A percentile compares a stretch with the other conserved stretches of the same genome.
Conservation (phyloP, 2,329 filamentous ascomycete genomes). For the Ophiostoma sp. region DNA sequence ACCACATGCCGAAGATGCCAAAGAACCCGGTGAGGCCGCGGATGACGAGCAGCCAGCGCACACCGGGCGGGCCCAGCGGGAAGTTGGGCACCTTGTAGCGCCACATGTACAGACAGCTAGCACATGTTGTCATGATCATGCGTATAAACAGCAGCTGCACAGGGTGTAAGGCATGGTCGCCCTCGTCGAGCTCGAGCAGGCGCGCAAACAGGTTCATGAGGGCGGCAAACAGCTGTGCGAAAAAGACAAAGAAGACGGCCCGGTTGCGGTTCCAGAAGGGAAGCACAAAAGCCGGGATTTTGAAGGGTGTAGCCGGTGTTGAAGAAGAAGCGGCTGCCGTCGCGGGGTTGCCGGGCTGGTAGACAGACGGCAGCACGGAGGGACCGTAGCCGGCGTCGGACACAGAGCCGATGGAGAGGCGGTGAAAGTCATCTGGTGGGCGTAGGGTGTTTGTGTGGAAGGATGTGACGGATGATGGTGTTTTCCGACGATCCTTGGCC, state of each 20-base stretch:
- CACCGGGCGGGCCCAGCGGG: constrained; percentile 61
- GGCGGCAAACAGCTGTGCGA: constrained; percentile 74
- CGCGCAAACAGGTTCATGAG: constrained; percentile 81
- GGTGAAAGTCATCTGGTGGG: constrained; percentile 34
- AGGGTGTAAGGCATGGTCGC: constrained; percentile 68
- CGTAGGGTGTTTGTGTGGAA: constrained; percentile 13
- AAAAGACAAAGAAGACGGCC: constrained; percentile 65
- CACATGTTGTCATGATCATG: constrained; percentile 66
- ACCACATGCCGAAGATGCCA: constrained; percentile 73
- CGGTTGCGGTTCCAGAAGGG: constrained; percentile 60
- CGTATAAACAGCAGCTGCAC: constrained; percentile 79
- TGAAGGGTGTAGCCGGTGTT: constrained; percentile 23
- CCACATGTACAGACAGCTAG: constrained; percentile 69
- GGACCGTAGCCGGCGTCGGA: constrained; percentile 34
- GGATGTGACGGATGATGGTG: constrained; percentile 12
- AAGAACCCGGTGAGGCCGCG: constrained; percentile 40
- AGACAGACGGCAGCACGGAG: constrained; percentile 29
- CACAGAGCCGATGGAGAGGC: constrained; percentile 40
- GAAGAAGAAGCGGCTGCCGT: neutral
- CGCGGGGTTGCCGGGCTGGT: constrained; percentile 21
- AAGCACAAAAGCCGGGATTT: constrained; percentile 28
- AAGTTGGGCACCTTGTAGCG: constrained; percentile 61
- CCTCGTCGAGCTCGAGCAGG: constrained; percentile 62
- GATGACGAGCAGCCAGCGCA: constrained; percentile 60
- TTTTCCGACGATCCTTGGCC: constrained; percentile 19